Evolutionary conservation across 768 basidiomycete genomes (phyloP), one percentile per base, ranked within the genome.

Genomic region (Russula vinacea): DNA sequence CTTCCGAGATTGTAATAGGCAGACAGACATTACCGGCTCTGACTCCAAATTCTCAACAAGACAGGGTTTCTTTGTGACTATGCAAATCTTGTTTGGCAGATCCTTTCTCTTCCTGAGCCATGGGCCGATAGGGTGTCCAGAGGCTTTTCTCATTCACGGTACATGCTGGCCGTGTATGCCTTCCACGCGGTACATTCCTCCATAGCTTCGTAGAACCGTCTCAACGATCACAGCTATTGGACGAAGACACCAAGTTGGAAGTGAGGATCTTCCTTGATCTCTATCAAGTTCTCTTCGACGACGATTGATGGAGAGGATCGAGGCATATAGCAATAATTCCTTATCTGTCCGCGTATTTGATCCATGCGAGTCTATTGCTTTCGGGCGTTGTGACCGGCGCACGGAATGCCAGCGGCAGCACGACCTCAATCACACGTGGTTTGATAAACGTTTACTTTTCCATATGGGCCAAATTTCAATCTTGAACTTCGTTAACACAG

Each of bases 381-480:
- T 5, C 1, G 53, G 60, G 16, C 60, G 57, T 9, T 68, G 67
- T 29, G 65, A 67, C 14, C 53, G n/a, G n/a, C n/a, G 40, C 9
- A 35, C 11, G 2, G 45, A 33, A 3, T 68, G 67, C 40, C 42
- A 45, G 42, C 52, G 57, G n/a, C 56, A 51, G 5, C 67, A 68
- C 42, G 32, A 39, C 19, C 32, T 68, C 19, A 49, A 59, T 32
- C 33, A 32, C 7, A 3, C 35, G 10, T 68, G 67, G 65, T 68
- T 67, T 33, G 44, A 67, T 8, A 53, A 3, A 37, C 56, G 61
- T 24, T 29, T 68, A 16, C 11, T 33, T n/a, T 68, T 68, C 40
- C 66, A 67, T 59, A 0, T 68, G 32, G 51, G 13, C 32, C 65
- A 67, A 33, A 47, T 67, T 45, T 44, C 45, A 5, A 52, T 68